Percentiles rank a stretch among this genome's conserved stretches.
These are phyloP conservation scores for Shiraia bambusicola DNA, from an alignment of 2,329 filamentous ascomycete species.

Conservation along the genomic window DNA sequence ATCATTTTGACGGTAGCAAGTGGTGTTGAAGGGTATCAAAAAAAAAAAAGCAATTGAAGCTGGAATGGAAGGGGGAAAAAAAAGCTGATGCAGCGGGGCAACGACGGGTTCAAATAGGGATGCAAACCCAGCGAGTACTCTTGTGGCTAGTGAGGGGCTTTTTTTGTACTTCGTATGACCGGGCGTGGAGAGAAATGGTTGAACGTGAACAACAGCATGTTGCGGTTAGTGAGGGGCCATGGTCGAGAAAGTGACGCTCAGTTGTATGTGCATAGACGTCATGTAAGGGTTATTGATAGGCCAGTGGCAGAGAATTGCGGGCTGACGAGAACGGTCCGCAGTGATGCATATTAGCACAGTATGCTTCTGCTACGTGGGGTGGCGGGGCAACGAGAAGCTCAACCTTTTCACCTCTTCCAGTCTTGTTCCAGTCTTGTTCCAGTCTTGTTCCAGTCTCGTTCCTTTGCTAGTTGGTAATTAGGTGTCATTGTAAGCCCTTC, in stretches of 20 bases:
- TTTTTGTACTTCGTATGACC: conserved; percentile 6
- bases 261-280: conserved; percentile 19
- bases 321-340: conserved; percentile 21
- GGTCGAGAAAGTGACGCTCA: conserved; percentile 6
- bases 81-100: conserved; percentile 14
- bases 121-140: conserved; percentile 19
- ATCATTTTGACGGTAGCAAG: conserved; percentile 46
- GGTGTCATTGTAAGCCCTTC: too few species aligned
- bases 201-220: conserved; percentile 27
- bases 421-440: too few species aligned
- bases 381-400: too few species aligned
- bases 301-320: conserved; percentile 22
- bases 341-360: too few species aligned
- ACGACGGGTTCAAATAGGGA: conserved; percentile 40
- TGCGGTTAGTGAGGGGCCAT: neutral
- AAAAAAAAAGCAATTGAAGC: conserved; percentile 14
- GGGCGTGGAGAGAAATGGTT: too few species aligned
- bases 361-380: too few species aligned
- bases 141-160: conserved; percentile 32
- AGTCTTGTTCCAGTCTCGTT: too few species aligned
- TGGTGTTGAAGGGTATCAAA: conserved; percentile 5
- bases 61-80: conserved; percentile 12
- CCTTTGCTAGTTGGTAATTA: too few species aligned
- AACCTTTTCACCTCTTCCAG: too few species aligned
- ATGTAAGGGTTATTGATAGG: conserved; percentile 17